Evolutionary conservation across 805 yeast species (phyloP).

Genomic region (Monosporozyma solicola): DNA sequence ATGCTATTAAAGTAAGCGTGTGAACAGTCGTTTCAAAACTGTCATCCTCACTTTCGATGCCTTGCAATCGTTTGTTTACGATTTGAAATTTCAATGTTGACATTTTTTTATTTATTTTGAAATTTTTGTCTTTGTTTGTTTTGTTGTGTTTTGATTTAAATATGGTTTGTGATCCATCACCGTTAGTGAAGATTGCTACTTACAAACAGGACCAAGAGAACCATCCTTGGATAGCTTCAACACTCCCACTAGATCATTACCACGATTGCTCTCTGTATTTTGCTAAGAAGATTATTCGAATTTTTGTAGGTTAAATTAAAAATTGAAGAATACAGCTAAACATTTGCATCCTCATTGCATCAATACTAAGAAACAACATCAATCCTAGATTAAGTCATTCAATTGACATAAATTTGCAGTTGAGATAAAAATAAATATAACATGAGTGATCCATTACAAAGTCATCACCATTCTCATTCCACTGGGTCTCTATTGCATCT

Average conservation of each 20-base stretch:
- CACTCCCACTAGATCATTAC: not conserved
- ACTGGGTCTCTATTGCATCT: not conserved
- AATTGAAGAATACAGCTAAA: not conserved
- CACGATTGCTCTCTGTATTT: not conserved
- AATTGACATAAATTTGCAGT: not conserved
- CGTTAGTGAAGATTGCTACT: not conserved
- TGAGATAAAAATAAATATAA: not conserved
- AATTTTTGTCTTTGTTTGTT: not conserved
- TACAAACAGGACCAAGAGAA: not conserved
- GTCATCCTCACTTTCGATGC: not conserved
- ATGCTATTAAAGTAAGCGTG: too few species aligned
- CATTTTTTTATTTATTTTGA: not conserved
- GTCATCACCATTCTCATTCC: not conserved
- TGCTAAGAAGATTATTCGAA: not conserved
- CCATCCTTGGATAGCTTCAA: not conserved
- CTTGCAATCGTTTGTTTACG: not conserved
- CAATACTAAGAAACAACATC: not conserved
- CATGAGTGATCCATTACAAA: not conserved
- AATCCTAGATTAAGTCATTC: not conserved
- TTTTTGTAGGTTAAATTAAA: not conserved
- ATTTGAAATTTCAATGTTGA: not conserved
- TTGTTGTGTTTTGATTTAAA: not conserved
- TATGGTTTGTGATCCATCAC: not conserved
- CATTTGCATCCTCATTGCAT: not conserved
- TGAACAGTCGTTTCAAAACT: too few species aligned